Conservation (phyloP, 164 flowering plant species). For the Piper longum region DNA sequence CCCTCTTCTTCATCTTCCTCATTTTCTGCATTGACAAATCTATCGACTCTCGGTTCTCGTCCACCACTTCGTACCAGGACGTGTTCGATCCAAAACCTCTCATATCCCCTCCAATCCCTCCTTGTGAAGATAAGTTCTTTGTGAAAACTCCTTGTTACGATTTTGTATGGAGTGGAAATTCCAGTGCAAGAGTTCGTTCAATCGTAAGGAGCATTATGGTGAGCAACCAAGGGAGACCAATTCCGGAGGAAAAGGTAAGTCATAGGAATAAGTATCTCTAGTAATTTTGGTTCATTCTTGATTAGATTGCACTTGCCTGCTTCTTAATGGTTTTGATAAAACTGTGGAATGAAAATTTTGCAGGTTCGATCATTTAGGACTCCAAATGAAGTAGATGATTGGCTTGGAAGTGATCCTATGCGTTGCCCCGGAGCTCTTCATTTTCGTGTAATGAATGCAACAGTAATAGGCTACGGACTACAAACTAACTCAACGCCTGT, state of each 20-base stretch:
- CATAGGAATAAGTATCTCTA: no score
- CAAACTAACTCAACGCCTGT: conserved; percentile 81
- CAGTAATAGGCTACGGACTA: conserved; percentile 80
- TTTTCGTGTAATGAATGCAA: conserved; percentile 52
- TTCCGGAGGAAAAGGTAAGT: conserved; percentile 43
- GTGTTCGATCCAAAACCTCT: conserved; percentile 41
- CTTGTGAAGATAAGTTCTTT: conserved; percentile 74
- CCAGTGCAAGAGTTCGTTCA: conserved; percentile 19
- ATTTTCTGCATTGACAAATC: conserved; percentile 65
- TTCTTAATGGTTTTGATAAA: no score
- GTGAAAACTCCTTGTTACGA: conserved; percentile 63
- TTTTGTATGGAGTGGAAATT: conserved; percentile 81
- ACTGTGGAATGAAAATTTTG: background rate
- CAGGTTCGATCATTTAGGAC: conserved; percentile 69
- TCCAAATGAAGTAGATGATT: conserved; percentile 50
- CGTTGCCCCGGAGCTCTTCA: conserved; percentile 80
- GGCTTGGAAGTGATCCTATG: conserved; percentile 70
- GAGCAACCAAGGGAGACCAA: conserved; percentile 76
- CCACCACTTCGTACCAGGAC: conserved; percentile 27
- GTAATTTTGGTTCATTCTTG: no score
- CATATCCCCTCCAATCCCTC: conserved; percentile 46
- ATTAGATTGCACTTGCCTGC: background rate
- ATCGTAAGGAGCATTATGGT: conserved; percentile 51
- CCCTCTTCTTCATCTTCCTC: conserved; percentile 80
- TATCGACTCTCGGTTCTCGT: conserved; percentile 24